Evolutionary conservation across 2,329 filamentous ascomycete genomes (phyloP), one percentile per base, ranked within the genome.

Genomic region (Atkinsonella hypoxylon): DNA sequence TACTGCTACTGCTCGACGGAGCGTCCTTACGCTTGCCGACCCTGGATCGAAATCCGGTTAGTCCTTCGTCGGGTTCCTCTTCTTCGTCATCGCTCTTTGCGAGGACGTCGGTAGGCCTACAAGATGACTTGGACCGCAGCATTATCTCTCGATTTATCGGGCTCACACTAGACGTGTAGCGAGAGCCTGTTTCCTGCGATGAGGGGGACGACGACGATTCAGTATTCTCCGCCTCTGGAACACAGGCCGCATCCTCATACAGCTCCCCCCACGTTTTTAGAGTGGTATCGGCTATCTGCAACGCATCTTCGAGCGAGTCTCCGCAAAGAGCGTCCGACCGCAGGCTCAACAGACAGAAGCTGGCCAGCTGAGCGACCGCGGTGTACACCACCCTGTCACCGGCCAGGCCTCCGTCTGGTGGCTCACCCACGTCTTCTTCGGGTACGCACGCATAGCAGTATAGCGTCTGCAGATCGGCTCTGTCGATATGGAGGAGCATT

Each of bases 401-500:
- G 12, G 3, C 34, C 12, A 38, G 15, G 34, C 10, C 3, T 38
- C 34, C 9, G 12, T 38, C 10, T 38, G 6, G 3, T 4, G 34
- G 34, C 6, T n/a, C 6, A 6, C 22, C 41, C 7, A 43, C 41
- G 4, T 43, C 41, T 22, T 43, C 41, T 3, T 15, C 10, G 2
- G 41, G 41, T 30, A 43, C 41, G 13, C 41, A 43, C 0, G 20
- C 10, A 20, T 43, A 18, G 20, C 41, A 43, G 20, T 26, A 43
- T 11, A 43, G 8, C 20, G 41, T 43, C 20, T 43, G 20, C 12
- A 20, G 41, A 30, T 43, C 22, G 11, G 32, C 49, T 51, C 34
- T 48, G 34, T 55, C 44, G 49, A 62, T 45, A 38, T 51, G 52
- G 55, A 63, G 59, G 39, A 63, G 57, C 30, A 63, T 32, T 22